Percentiles rank a stretch among this genome's conserved stretches.
These are phyloP conservation scores for Parathielavia appendiculata DNA, from an alignment of 495 filamentous ascomycete genomes.

Conservation along the genomic window DNA sequence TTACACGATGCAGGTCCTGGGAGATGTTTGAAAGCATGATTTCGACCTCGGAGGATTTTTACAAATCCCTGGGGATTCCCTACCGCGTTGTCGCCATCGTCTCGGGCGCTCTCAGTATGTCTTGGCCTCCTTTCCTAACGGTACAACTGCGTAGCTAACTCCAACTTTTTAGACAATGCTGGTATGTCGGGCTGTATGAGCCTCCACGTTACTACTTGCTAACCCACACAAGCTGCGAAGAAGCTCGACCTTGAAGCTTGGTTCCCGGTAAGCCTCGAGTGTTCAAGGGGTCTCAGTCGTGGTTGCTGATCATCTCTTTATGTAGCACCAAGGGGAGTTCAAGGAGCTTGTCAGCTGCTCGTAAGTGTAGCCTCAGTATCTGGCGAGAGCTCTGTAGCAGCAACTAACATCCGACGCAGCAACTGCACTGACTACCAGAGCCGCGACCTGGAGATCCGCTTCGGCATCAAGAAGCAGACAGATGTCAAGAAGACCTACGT, in stretches of 20 bases:
- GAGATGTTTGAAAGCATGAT: conserved; percentile 92
- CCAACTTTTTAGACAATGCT: conserved; percentile 22
- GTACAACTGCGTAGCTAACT: conserved; percentile 2
- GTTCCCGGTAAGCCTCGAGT: conserved; percentile 64
- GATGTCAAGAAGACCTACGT: conserved; percentile 79
- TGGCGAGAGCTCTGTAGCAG: not conserved
- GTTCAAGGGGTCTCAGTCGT: conserved; percentile 34
- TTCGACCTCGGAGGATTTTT: conserved; percentile 83
- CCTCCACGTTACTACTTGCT: conserved; percentile 39
- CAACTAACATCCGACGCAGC: conserved; percentile 1
- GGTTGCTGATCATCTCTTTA: not conserved
- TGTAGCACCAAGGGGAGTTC: conserved; percentile 63
- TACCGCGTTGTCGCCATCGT: conserved; percentile 91
- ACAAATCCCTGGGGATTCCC: conserved; percentile 79
- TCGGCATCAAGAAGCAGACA: conserved; percentile 42
- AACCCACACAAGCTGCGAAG: conserved; percentile 65
- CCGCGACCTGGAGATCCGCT: conserved; percentile 71
- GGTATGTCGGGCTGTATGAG: not conserved
- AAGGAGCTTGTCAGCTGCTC: conserved; percentile 95
- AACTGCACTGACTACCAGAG: conserved; percentile 97
- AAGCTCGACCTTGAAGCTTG: conserved; percentile 96
- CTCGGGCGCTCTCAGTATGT: conserved; percentile 71
- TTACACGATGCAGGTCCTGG: conserved; percentile 55
- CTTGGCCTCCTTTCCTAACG: not conserved
- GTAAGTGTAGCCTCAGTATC: conserved; percentile 6